Conservation (phyloP, 805 yeast genomes). For the Sugiyamaella marilandica region DNA sequence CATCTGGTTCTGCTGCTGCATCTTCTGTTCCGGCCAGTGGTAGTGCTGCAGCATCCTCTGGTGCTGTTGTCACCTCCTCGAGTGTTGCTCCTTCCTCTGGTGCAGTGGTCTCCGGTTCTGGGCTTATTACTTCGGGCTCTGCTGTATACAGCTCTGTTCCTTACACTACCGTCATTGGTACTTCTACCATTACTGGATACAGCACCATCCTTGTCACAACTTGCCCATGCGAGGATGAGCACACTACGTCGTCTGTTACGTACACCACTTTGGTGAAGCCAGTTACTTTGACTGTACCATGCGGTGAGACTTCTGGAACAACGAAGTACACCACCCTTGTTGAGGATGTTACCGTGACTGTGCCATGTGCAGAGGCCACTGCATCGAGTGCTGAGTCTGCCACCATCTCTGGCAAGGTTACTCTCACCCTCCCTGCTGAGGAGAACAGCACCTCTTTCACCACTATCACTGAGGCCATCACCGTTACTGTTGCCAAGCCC, state of each 20-base stretch:
- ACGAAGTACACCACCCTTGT: conserved; percentile 1
- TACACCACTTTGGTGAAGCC: conserved; percentile 2
- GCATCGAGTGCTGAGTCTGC: not conserved
- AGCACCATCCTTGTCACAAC: conserved; percentile 1
- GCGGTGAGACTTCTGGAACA: not conserved
- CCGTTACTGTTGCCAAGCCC: not conserved
- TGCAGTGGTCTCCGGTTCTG: not conserved
- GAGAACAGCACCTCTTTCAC: not conserved
- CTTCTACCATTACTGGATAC: not conserved
- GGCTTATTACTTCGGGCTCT: not conserved
- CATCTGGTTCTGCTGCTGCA: too few relatives aligned
- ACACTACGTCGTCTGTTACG: not conserved
- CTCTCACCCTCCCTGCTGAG: not conserved
- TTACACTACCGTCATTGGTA: not conserved
- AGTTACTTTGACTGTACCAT: conserved; percentile 9
- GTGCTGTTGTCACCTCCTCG: not conserved
- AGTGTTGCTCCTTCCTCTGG: conserved; percentile 1
- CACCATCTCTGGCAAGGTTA: not conserved
- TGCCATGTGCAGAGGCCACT: conserved; percentile 23
- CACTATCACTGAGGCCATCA: not conserved
- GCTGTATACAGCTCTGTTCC: not conserved
- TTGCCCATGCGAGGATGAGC: conserved; percentile 7
- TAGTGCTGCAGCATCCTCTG: not conserved
- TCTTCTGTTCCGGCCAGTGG: not conserved
- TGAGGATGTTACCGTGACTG: conserved; percentile 52